Evolutionary conservation across 768 basidiomycete genomes (phyloP), one percentile per base, ranked within the genome.

Genomic region (Xerocomellus dryophilus): DNA sequence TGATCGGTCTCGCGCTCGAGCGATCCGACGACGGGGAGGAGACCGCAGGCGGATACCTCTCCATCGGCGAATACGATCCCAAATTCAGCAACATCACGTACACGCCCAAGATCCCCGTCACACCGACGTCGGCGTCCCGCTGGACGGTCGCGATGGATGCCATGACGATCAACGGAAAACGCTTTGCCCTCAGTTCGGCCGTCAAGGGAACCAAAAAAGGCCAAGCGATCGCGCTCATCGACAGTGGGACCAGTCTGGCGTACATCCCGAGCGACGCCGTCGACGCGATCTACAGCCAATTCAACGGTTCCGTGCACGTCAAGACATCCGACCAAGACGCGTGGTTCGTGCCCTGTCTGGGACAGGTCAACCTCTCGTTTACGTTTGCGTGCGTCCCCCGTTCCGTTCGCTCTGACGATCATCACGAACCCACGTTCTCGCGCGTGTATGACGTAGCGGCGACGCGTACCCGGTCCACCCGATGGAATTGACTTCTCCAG

Each of bases 141-240:
- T 80, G 78, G 78, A 76, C 77, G 36, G 70, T 74, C 25, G 56
- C 77, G 27, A 56, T 78, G 35, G 73, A 73, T 2, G 71, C 69
- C 5, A 66, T 80, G 51, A 58, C 53, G 15, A 69, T 78, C 12
- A 68, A 73, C 50, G 71, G 69, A 0, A 54, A 56, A n/a, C n/a
- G 47, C 1, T 38, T 71, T 18, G 20, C 50, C 0, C 60, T 78
- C 45, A 54, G 44, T 5, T 74, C 78, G 1, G 41, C n/a, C n/a
- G 65, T 71, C 31, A 41, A 54, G 2, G 67, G 65, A 3, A 65
- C 71, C 5, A 68, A 74, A 7, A 52, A 56, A 0, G 74, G 68
- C 1, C 60, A 66, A 2, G 61, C 66, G n/a, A 65, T 73, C 15
- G 67, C 74, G 10, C 64, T 79, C 10, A 61, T 79, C 38, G 78